Evolutionary conservation across 331 rosid genomes (phyloP), one percentile per base, ranked within the genome.

Genomic region (Cydonia oblonga): DNA sequence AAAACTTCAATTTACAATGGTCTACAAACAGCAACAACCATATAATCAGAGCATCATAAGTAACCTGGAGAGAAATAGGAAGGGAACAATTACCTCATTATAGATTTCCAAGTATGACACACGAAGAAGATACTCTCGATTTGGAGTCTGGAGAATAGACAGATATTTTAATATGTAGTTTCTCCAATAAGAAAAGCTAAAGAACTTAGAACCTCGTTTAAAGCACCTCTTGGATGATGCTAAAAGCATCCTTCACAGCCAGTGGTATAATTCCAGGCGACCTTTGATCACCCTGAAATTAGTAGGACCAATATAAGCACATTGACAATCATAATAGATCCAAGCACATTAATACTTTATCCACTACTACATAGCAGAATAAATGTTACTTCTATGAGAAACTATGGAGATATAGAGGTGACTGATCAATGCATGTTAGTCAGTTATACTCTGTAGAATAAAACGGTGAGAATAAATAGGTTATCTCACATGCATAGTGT

Each of bases 191-290:
- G 69, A 75, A 70, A 78, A 33, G 20, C 5, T 9, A 53, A 2
- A 60, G 69, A 78, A 57, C 25, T 70, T n/a, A 69, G 35, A 54
- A 77, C 78, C 57, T 26, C 63, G 76, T 61, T 20, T 74, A 70
- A 30, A 29, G 68, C 74, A 95, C 99, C 99, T 95, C 99, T 84
- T 95, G 99, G 86, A 95, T 95, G 78, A 95, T 91, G 88, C 97
- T 84, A 82, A 95, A 95, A 68, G 91, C 88, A 91, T 95, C 97
- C 88, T 95, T 95, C 84, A 95, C 97, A 13, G 99, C 93, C 77
- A 91, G 87, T 61, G 99, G 96, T 82, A 95, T 95, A 76, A 95
- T 89, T 80, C 99, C 99, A 74, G 99, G 99, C 51, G 99, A 95
- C 77, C 96, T 88, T 81, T 95, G 97, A 87, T 95, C 96, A 77